Evolutionary conservation across 1,284 basidiomycete genomes (phyloP), one percentile per base, ranked within the genome.

Genomic region (Schizophyllum amplum): DNA sequence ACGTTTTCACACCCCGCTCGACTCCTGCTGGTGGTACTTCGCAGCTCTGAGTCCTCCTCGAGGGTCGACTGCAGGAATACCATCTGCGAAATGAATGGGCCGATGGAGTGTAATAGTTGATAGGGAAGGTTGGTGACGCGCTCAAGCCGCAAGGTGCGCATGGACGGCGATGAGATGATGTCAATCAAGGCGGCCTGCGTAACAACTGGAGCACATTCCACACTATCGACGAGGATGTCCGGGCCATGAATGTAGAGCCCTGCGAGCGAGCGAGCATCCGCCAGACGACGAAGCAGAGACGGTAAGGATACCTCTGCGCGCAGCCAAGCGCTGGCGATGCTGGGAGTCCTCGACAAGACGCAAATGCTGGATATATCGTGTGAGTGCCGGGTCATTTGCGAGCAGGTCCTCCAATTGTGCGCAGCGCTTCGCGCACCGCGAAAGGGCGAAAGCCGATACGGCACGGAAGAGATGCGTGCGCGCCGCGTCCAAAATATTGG

Each of bases 391-490:
- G 7, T 42, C 17, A 9, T 9, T 42, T 3, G 11, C 33, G 33
- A 42, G 33, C 3, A 42, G 33, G 33, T 9, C 33, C 33, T 42
- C 13, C 33, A 42, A 17, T 9, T 42, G 33, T 2, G 33, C 33
- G 33, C 33, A 42, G 4, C 33, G 33, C 33, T 42, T 42, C 4
- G 33, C 33, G 33, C 33, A 9, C 33, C 33, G 33, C 33, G 33
- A 17, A 42, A 13, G 33, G 33, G 33, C 33, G 33, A 42, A 17
- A 42, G 33, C 13, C n/a, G 33, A 42, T 9, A 42, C 7, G 33
- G 33, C 33, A 17, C 17, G 22, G 50, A 59, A 59, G 7, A 59
- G 24, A 9, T 55, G 49, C 4, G 24, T 24, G 13, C 24, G 52
- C 9, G 53, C 22, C 17, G 49, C 52, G 46, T 15, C 3, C 42